Base-by-base conservation (phyloP, 2,329 filamentous ascomycete genomes). In the Colletotrichum musae region DNA sequence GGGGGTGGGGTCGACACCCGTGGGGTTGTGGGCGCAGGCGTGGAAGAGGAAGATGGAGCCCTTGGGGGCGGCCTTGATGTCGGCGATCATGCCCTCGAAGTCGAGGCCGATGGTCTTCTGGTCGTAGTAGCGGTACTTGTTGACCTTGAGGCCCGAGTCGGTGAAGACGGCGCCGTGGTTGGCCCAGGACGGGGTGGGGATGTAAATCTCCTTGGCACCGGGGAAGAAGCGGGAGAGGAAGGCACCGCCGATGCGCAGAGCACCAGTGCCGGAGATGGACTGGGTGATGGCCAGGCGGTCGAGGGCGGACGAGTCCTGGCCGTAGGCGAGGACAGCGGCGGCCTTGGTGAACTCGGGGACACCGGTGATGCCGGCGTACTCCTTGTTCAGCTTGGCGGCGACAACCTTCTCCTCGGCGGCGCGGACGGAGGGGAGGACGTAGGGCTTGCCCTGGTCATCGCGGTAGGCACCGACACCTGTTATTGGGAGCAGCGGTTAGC, bases 51-150 rank as follows among this genome's bases (percentile, higher is more conserved):
- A 92, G 76, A 97, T 91, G 85, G 93, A 97, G 82, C 91, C 91
- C 81, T 92, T 90, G 75, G 95, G 94, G 67, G 95, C 94, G 74
- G 88, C 89, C 87, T 97, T 94, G 85, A 99, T 91, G 81, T 98
- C 95, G 77, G 89, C 92, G 70, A 98, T 79, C 88, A 99, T 89
- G 77, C 96, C 96, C 75, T 97, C 94, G 78, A 98, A 98, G 88
- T 99, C 96, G 73, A 99, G 92, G 65, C 95, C 95, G 80, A 98
- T 98, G 79, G 95, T 98, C 80, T 97, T 92, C 88, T 97, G 97
- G 91, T 98, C 94, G 88, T 98, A 99, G 91, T 99, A 99, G 77
- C 94, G 89, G 89, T 99, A 99, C 86, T 95, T 94, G 85, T 95
- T 91, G 72, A 98, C 94, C 83, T 93, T 89, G 73, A 99, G 89